Conservation (phyloP, 371 early-diverging fungal genomes). For the Mortierella sp. region DNA sequence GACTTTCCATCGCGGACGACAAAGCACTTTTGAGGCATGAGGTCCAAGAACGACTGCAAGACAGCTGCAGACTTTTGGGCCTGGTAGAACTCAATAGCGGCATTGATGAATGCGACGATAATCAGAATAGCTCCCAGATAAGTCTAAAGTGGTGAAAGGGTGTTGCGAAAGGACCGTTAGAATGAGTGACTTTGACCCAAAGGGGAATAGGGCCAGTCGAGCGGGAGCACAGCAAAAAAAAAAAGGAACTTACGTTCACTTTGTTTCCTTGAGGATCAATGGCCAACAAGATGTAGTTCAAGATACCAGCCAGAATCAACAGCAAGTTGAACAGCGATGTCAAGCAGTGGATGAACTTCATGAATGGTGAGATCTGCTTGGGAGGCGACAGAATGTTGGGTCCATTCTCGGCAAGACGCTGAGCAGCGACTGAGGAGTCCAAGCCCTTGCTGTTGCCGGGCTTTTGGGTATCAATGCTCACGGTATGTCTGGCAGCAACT, state of each 20-base stretch:
- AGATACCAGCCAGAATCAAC: slow-evolving; percentile 85
- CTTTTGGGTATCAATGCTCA: slow-evolving; percentile 63
- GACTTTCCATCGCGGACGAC: slow-evolving; percentile 81
- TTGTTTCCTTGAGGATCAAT: slow-evolving; percentile 77
- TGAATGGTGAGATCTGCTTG: slow-evolving; percentile 75
- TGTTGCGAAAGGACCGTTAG: neutral
- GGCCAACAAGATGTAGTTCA: slow-evolving; percentile 78
- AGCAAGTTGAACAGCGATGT: slow-evolving; percentile 86
- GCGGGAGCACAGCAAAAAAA: neutral
- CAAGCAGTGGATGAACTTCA: slow-evolving; percentile 81
- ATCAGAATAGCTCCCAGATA: slow-evolving; percentile 92
- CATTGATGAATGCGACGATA: slow-evolving; percentile 88
- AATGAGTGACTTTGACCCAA: neutral
- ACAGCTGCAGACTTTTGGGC: slow-evolving; percentile 86
- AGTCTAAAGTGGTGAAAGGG: slow-evolving; percentile 59
- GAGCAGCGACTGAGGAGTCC: slow-evolving; percentile 65
- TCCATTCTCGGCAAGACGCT: slow-evolving; percentile 74
- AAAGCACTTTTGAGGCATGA: slow-evolving; percentile 87
- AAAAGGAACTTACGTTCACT: slow-evolving; percentile 66
- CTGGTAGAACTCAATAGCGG: slow-evolving; percentile 93
- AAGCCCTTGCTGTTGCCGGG: slow-evolving; percentile 82
- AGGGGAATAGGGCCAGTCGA: neutral
- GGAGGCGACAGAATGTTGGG: slow-evolving; percentile 91
- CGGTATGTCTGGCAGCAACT: slow-evolving; percentile 67
- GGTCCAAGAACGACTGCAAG: slow-evolving; percentile 88